Evolutionary conservation across 2,329 filamentous ascomycete genomes (phyloP).

Genomic region (Nemania abortiva): DNA sequence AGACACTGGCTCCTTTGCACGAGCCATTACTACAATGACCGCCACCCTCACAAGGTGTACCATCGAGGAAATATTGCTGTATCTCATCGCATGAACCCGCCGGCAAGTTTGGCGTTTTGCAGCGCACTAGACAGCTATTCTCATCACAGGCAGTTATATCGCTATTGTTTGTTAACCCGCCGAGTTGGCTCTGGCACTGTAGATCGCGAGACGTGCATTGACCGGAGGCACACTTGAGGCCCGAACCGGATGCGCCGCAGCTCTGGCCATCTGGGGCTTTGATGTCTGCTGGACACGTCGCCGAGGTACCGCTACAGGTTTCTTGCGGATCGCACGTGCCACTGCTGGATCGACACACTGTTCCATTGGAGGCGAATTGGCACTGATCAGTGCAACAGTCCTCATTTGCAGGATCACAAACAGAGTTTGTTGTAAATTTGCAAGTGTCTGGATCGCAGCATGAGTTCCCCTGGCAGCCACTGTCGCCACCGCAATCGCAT

Average conservation of each 20-base stretch:
- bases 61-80: conserved; percentile 94
- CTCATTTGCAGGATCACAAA: conserved; percentile 85
- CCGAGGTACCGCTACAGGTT: conserved; percentile 78
- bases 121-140: conserved; percentile 80
- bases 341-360: conserved; percentile 83
- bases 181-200: conserved; percentile 89
- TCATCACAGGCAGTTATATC: conserved; percentile 83
- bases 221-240: conserved; percentile 85
- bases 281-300: conserved; percentile 79
- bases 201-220: conserved; percentile 93
- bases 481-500: conserved; percentile 89
- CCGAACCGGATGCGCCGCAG: conserved; percentile 74
- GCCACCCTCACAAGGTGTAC: conserved; percentile 84
- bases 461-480: conserved; percentile 76
- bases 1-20: conserved; percentile 78
- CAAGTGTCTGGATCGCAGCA: conserved; percentile 92
- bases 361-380: conserved; percentile 73
- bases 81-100: conserved; percentile 76
- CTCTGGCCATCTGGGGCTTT: conserved; percentile 75
- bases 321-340: conserved; percentile 89
- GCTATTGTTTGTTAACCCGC: conserved; percentile 77
- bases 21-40: conserved; percentile 83
- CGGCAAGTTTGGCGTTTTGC: conserved; percentile 76
- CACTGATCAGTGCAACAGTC: conserved; percentile 80
- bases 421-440: conserved; percentile 79